These are phyloP conservation scores for Botrytis cinerea DNA, from an alignment of 2,329 filamentous ascomycete species.

Conservation along the genomic window DNA sequence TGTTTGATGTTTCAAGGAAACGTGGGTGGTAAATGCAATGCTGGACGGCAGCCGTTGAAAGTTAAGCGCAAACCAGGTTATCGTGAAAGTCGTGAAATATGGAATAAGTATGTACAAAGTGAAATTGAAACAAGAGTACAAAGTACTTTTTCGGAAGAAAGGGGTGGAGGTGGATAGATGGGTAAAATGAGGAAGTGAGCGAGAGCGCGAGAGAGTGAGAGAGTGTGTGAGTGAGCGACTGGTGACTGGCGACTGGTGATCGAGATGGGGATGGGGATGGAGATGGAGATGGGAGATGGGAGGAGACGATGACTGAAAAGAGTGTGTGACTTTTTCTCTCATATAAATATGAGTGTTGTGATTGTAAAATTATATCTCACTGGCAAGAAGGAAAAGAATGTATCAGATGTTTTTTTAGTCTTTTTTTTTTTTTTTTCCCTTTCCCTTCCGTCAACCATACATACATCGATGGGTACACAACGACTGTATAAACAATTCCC, in stretches of 20 bases:
- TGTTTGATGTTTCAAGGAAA: constrained; percentile 25
- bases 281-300: background rate
- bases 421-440: background rate
- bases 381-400: background rate
- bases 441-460: background rate
- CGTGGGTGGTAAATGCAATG: constrained; percentile 20
- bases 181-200: background rate
- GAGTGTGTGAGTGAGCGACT: background rate
- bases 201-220: background rate
- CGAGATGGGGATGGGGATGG: background rate
- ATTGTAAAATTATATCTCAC: background rate
- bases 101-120: background rate
- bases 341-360: background rate
- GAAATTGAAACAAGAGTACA: background rate
- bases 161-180: background rate
- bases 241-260: background rate
- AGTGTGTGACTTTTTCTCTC: constrained; percentile 10
- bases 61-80: background rate
- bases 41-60: background rate
- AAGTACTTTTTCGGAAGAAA: background rate
- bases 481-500: background rate
- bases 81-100: constrained; percentile 10
- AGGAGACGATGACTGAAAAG: constrained; percentile 4
- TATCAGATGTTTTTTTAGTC: background rate
- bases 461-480: background rate